Evolutionary conservation across 768 basidiomycete genomes (phyloP), one percentile per base, ranked within the genome.

Genomic region (Boletus reticulatus): DNA sequence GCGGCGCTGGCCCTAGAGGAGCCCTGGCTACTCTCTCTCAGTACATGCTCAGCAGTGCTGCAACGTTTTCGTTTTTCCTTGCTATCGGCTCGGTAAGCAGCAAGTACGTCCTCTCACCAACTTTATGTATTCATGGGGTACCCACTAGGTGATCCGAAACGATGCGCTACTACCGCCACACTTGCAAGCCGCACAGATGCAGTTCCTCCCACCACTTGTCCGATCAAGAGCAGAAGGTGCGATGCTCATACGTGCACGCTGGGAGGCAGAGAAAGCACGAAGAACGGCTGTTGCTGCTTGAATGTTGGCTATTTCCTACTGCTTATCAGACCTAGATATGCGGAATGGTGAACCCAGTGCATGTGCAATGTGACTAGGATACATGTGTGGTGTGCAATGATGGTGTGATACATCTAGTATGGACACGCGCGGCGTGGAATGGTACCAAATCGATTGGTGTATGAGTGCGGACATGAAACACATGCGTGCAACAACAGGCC

Each of bases 41-140:
- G 65, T 98, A 98, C 73, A 99, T 99, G 97, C 83, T 98, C 29
- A 92, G 92, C 66, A 98, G 96, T 64, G 96, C 92, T 6, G 95
- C 95, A 9, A 97, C 96, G 0, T 98, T 99, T 72, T 88, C 88
- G 4, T 98, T 98, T 78, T 98, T 98, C 86, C 86, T 98, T 57
- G 84, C 93, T 39, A 92, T 97, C 66, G 90, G 93, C 67, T 94
- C 94, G 31, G 94, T 95, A 67, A 65, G 85, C 67, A 20, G 8
- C 17, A 11, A 39, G 38, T 5, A 38, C 24, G 56, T 29, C 38
- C 38, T 48, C 29, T 36, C 17, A 3, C 17, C 20, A 20, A 10
- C 29, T 27, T 52, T 50, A 22, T 58, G 50, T 20, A 44, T 37
- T 55, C 37, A 50, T n/a, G 48, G 43, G 27, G 39, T 55, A 20